phyloP scores from a whole-genome alignment of 495 filamentous ascomycete genomes.

The Melanomma pulvis-pyrius region DNA sequence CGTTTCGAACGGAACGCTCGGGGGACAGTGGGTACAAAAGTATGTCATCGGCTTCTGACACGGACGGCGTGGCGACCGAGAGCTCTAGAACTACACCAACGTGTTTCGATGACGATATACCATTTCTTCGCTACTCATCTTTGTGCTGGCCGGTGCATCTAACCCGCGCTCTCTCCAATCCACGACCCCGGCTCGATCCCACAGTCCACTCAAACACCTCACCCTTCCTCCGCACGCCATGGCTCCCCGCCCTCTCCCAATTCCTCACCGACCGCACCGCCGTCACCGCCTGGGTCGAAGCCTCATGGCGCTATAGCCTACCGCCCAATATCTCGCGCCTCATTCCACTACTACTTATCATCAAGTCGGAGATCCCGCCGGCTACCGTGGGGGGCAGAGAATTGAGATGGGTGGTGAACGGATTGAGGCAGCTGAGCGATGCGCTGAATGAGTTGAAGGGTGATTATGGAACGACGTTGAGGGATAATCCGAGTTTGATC shows the following conservation, averaged over 20 bases:
- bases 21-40: constrained; percentile 34
- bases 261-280: constrained; percentile 27
- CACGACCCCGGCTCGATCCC: neutral
- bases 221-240: constrained; percentile 12
- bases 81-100: neutral
- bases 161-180: constrained; percentile 16
- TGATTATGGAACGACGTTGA: constrained; percentile 21
- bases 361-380: constrained; percentile 22
- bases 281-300: constrained; percentile 32
- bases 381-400: constrained; percentile 23
- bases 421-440: constrained; percentile 19
- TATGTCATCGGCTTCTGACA: constrained; percentile 1
- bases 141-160: constrained; percentile 35
- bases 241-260: constrained; percentile 26
- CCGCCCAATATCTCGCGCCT: constrained; percentile 33
- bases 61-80: neutral
- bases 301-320: constrained; percentile 32
- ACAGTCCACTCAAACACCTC: neutral
- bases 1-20: constrained; percentile 21
- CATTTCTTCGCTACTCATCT: constrained; percentile 29
- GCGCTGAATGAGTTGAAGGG: constrained; percentile 20
- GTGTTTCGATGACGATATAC: constrained; percentile 21
- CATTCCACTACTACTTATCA: constrained; percentile 19
- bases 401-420: constrained; percentile 24
- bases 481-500: constrained; percentile 24